Evolutionary conservation across 192 early-diverging fungal species (phyloP), one percentile per base, ranked within the genome.

Genomic region (Coemansia sp.): DNA sequence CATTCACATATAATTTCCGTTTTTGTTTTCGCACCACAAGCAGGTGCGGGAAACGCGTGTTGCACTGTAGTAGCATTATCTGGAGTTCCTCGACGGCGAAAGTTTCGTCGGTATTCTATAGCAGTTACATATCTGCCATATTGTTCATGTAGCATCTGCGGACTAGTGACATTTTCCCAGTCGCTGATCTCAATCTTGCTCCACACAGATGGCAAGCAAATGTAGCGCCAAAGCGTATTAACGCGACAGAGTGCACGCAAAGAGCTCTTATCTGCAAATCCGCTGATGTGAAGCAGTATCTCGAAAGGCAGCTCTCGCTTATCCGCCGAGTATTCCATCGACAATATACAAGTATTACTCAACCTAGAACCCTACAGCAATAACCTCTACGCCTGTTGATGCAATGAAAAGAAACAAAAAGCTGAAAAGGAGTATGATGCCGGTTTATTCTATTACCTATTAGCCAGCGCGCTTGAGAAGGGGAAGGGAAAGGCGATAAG

Each of bases 1-100:
- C 78, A 81, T 53, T 81, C 78, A 48, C 70, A 75, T 6, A 74
- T 50, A 6, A 72, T 56, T 7, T 75, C 67, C 15, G 78, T 81
- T 41, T 74, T 75, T 50, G 78, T 75, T 63, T 65, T 71, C n/a
- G 39, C 49, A 16, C 65, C 71, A 7, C 40, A 39, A n/a, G 38
- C 13, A 10, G 45, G 54, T 40, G 56, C 48, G 5, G 61, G 56
- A 40, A 44, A 56, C 16, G 57, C 37, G 37, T 16, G 45, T 18
- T 39, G n/a, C 16, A 21, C 21, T 21, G 63, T 15, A 7, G 52
- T 53, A 32, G 32, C 32, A 49, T 49, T 65, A 32, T 64, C 49
- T 19, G 75, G 71, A 19, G 52, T 67, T 50, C 77, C 69, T 42
- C 77, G 78, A 19, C 70, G 75, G 39, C 70, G 65, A 18, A 52